Percentiles rank a stretch among this genome's conserved stretches.
These are phyloP conservation scores for Cercophora samala DNA, from an alignment of 495 filamentous ascomycete genomes.

Conservation along the genomic window DNA sequence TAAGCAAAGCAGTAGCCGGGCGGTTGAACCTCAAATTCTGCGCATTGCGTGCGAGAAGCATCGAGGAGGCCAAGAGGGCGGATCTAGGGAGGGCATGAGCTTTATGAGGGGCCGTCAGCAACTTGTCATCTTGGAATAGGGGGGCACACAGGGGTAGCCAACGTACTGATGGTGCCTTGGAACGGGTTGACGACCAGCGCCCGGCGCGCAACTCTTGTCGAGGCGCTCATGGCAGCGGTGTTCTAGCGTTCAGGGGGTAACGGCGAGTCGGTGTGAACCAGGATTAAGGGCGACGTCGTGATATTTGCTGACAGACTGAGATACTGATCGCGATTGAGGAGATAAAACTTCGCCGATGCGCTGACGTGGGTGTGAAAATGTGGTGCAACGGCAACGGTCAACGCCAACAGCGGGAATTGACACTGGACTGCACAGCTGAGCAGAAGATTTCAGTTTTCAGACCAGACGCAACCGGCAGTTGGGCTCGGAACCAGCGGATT, in stretches of 20 bases:
- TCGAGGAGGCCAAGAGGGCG: constrained; percentile 43
- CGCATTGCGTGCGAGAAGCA: constrained; percentile 55
- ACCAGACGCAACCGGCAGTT: constrained; percentile 2
- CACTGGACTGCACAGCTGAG: neutral
- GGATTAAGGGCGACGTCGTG: neutral
- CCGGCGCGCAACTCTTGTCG: constrained; percentile 56
- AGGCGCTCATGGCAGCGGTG: constrained; percentile 54
- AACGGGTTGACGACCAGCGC: constrained; percentile 56
- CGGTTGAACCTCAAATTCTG: constrained; percentile 58
- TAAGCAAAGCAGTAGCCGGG: constrained; percentile 61
- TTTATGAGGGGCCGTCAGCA: constrained; percentile 25
- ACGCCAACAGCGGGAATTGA: neutral
- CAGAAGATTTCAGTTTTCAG: constrained; percentile 1
- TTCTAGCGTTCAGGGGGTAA: constrained; percentile 4
- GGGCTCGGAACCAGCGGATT: constrained; percentile 1
- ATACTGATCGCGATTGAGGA: neutral
- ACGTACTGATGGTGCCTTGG: constrained; percentile 35
- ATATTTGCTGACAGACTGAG: neutral
- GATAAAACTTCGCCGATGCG: constrained; percentile 12
- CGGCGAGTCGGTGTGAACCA: neutral
- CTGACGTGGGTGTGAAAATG: neutral
- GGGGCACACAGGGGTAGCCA: constrained; percentile 18
- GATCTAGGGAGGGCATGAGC: constrained; percentile 39
- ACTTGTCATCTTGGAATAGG: neutral
- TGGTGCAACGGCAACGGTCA: neutral